phyloP scores from a whole-genome alignment of 1,139 yeast genomes.

The Kodamaea alishanica region DNA sequence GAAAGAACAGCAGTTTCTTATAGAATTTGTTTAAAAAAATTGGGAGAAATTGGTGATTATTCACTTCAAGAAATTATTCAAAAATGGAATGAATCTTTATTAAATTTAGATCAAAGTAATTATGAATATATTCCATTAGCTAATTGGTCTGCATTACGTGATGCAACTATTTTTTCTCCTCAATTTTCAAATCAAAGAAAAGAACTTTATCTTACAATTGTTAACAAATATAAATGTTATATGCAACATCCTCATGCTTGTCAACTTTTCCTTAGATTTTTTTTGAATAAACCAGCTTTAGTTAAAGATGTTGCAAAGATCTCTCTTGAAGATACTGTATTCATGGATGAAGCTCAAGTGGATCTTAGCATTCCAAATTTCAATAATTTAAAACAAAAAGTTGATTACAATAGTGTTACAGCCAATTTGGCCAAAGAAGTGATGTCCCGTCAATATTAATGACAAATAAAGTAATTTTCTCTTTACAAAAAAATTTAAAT shows the following conservation, averaged over 20 bases:
- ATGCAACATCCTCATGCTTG: slow-evolving; percentile 37
- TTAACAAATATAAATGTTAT: slow-evolving; percentile 47
- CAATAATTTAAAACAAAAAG: slow-evolving; percentile 25
- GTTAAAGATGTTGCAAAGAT: slow-evolving; percentile 20
- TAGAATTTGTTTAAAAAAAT: slow-evolving; percentile 72
- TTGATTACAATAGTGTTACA: slow-evolving; percentile 27
- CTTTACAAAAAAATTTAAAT: not conserved
- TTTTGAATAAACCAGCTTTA: slow-evolving; percentile 28
- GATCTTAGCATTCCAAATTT: slow-evolving; percentile 27
- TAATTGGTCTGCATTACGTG: slow-evolving; percentile 85
- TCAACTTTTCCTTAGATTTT: slow-evolving; percentile 30
- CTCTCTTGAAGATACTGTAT: slow-evolving; percentile 19
- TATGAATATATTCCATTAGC: slow-evolving; percentile 70
- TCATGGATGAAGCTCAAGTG: slow-evolving; percentile 12
- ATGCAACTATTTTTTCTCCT: slow-evolving; percentile 59
- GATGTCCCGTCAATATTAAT: not conserved
- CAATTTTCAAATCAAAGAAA: slow-evolving; percentile 42
- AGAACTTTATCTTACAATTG: slow-evolving; percentile 55
- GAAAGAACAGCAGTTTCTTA: slow-evolving; percentile 67
- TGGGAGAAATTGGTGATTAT: slow-evolving; percentile 57
- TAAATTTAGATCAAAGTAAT: slow-evolving; percentile 50
- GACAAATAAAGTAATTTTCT: not conserved
- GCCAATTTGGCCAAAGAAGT: slow-evolving; percentile 13
- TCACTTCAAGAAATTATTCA: slow-evolving; percentile 52
- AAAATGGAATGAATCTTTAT: slow-evolving; percentile 60